These are phyloP conservation scores for Pleochaeta shiraiana DNA, from an alignment of 2,329 filamentous ascomycete genomes.

Conservation along the genomic window DNA sequence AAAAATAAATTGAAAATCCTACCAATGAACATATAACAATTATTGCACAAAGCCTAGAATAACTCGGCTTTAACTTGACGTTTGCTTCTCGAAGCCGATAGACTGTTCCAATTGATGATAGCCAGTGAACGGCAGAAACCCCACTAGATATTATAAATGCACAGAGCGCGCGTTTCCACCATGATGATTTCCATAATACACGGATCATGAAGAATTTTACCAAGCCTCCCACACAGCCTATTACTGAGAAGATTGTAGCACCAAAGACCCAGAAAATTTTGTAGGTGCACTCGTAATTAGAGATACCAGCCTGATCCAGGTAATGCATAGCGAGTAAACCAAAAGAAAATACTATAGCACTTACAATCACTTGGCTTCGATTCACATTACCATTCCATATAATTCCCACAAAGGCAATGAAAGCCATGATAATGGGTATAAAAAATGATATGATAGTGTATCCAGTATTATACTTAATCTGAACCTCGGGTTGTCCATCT, in stretches of 20 bases:
- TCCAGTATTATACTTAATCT: constrained; percentile 50
- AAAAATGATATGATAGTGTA: constrained; percentile 63
- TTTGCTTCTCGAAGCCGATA: constrained; percentile 35
- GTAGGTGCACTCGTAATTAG: constrained; percentile 51
- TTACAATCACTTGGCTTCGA: constrained; percentile 30
- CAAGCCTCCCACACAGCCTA: constrained; percentile 47
- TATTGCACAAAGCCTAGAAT: constrained; percentile 41
- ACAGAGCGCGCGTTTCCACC: constrained; percentile 50
- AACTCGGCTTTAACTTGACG: constrained; percentile 19
- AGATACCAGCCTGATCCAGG: constrained; percentile 62
- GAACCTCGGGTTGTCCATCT: constrained; percentile 35
- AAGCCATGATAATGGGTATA: constrained; percentile 52
- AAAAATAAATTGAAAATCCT: constrained; percentile 17
- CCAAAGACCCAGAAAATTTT: constrained; percentile 34
- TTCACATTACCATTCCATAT: constrained; percentile 32
- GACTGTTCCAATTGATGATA: constrained; percentile 45
- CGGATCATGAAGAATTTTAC: constrained; percentile 59
- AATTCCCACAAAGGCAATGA: constrained; percentile 38
- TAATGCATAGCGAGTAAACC: constrained; percentile 79
- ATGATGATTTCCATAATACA: constrained; percentile 53
- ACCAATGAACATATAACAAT: constrained; percentile 54
- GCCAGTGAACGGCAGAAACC: constrained; percentile 79
- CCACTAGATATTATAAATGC: constrained; percentile 47
- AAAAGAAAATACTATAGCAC: constrained; percentile 47
- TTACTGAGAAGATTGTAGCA: constrained; percentile 48